These are phyloP conservation scores for Kwoniella newhampshirensis DNA, from an alignment of 768 basidiomycete species.

Conservation along the genomic window DNA sequence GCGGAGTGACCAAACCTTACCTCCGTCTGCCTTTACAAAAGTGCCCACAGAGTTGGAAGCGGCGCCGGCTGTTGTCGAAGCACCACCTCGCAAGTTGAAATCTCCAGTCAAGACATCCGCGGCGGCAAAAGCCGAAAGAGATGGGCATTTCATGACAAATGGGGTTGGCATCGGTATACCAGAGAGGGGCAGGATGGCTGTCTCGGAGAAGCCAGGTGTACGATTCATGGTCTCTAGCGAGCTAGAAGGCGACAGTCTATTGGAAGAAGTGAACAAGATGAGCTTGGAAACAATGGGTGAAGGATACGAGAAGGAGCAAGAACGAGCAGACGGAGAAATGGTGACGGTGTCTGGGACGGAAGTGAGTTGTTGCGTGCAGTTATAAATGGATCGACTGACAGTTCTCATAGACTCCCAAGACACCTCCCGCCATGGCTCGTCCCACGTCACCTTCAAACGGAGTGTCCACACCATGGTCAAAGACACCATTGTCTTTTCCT, in stretches of 20 bases:
- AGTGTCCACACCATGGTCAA: constrained; percentile 31
- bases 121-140: constrained; percentile 20
- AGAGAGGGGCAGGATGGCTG: constrained; percentile 2
- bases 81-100: constrained; percentile 13
- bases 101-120: constrained; percentile 20
- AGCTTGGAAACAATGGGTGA: constrained; percentile 46
- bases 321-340: not conserved
- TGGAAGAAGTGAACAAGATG: constrained; percentile 53
- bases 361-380: constrained; percentile 33
- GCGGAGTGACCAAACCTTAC: constrained; percentile 9
- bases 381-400: not conserved
- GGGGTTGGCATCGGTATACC: constrained; percentile 17
- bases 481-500: constrained; percentile 25
- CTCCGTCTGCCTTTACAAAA: not conserved
- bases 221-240: constrained; percentile 51
- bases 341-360: constrained; percentile 21
- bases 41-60: not conserved
- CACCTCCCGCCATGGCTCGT: constrained; percentile 26
- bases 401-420: constrained; percentile 29
- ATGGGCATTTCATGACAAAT: constrained; percentile 16
- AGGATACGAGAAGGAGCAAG: constrained; percentile 25
- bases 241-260: constrained; percentile 48
- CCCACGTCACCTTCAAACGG: constrained; percentile 23
- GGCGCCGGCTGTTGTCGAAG: not conserved
- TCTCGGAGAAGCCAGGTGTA: constrained; percentile 40